These are phyloP conservation scores for Sclerotinia spermophila DNA, from an alignment of 2,329 filamentous ascomycete species.

Conservation along the genomic window DNA sequence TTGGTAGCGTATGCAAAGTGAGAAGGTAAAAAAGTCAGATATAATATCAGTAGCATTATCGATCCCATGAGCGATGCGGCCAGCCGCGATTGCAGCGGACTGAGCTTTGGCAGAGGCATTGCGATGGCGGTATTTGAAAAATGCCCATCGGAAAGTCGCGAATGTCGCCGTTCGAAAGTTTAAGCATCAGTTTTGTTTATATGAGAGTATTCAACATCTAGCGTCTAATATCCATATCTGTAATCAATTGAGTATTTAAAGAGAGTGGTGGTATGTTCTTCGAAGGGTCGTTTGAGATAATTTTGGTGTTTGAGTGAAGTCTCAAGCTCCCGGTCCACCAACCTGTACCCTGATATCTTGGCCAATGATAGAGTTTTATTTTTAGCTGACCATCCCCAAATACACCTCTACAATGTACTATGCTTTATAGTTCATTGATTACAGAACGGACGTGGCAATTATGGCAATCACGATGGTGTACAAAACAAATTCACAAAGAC, in stretches of 20 bases:
- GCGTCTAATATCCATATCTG: neutral
- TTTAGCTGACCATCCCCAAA: neutral
- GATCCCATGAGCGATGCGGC: conserved; percentile 62
- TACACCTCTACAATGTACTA: neutral
- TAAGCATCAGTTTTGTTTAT: conserved; percentile 8
- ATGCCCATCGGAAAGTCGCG: conserved; percentile 16
- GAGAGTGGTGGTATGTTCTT: neutral
- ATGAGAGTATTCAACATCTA: neutral
- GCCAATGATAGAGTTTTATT: conserved; percentile 17
- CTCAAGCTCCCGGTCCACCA: conserved; percentile 10
- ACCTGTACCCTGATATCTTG: conserved; percentile 6
- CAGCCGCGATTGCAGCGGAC: conserved; percentile 68
- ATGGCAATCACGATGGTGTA: conserved; percentile 2
- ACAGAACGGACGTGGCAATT: neutral
- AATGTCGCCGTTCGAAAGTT: neutral
- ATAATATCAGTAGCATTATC: conserved; percentile 56
- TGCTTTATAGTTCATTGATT: neutral
- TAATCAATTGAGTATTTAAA: neutral
- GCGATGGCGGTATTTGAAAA: conserved; percentile 8
- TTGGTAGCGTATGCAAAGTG: conserved; percentile 62
- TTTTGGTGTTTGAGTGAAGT: conserved; percentile 17
- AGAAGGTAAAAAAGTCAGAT: conserved; percentile 56
- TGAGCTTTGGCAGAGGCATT: conserved; percentile 48
- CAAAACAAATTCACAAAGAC: neutral
- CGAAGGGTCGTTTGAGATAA: neutral